Conservation (phyloP, 2,329 filamentous ascomycete species). For the Niveomyces coronatus region DNA sequence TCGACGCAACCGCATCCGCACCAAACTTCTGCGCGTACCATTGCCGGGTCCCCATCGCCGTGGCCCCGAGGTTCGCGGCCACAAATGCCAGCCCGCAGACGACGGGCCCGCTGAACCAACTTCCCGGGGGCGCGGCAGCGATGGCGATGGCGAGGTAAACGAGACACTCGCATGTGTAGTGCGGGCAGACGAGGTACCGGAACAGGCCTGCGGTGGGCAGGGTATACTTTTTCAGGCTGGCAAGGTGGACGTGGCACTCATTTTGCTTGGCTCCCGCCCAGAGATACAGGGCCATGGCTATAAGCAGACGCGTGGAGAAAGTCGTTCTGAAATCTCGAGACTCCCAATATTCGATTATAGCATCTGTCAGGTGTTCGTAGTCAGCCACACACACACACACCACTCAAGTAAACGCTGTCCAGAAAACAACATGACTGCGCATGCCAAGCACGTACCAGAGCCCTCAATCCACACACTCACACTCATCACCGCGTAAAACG, state of each 20-base stretch:
- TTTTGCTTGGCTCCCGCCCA: conserved; percentile 65
- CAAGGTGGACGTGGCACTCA: conserved; percentile 59
- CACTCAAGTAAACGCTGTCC: not conserved
- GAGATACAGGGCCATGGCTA: conserved; percentile 54
- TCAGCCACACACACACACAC: not conserved
- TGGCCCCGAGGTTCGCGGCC: conserved; percentile 67
- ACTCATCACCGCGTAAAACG: conserved; percentile 65
- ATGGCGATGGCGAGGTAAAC: conserved; percentile 75
- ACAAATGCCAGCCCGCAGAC: conserved; percentile 64
- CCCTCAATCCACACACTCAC: conserved; percentile 80
- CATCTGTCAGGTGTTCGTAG: conserved; percentile 15
- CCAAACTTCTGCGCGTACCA: conserved; percentile 79
- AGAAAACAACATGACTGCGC: conserved; percentile 1
- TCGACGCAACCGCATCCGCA: conserved; percentile 45
- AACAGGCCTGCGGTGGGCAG: conserved; percentile 69
- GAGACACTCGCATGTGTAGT: conserved; percentile 82
- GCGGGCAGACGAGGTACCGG: conserved; percentile 64
- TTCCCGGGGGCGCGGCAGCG: conserved; percentile 57
- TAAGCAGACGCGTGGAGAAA: conserved; percentile 17
- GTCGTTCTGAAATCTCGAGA: conserved; percentile 11
- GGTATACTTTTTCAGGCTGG: conserved; percentile 68
- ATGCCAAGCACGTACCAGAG: conserved; percentile 41
- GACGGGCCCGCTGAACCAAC: conserved; percentile 61
- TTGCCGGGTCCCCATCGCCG: conserved; percentile 62
- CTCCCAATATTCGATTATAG: conserved; percentile 25